phyloP scores from a whole-genome alignment of 495 filamentous ascomycete species.

The Hypoxylon trugodes region DNA sequence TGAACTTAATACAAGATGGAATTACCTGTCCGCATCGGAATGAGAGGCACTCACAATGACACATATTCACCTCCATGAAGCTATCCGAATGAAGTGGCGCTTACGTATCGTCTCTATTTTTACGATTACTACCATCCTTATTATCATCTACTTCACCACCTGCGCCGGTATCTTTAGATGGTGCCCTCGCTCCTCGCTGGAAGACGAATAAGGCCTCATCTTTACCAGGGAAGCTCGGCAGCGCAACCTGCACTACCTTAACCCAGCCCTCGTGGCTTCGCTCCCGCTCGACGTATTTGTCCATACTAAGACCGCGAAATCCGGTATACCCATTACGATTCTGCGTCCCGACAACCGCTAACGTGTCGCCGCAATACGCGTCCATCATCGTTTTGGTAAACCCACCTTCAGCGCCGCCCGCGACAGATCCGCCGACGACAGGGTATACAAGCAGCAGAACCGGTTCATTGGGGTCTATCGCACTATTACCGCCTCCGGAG shows the following conservation, averaged over 20 bases:
- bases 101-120: neutral
- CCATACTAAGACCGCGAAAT: conserved; percentile 61
- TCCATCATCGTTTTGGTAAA: conserved; percentile 63
- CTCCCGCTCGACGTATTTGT: conserved; percentile 63
- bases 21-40: too few species aligned
- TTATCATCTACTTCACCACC: neutral
- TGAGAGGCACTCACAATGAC: too few species aligned
- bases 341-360: conserved; percentile 70
- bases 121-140: neutral
- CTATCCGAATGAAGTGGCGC: too few species aligned
- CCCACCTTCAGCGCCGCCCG: conserved; percentile 43
- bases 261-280: conserved; percentile 45
- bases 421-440: conserved; percentile 56
- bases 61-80: too few species aligned
- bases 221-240: conserved; percentile 65
- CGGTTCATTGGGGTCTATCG: conserved; percentile 49
- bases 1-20: too few species aligned
- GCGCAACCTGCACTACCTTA: conserved; percentile 55
- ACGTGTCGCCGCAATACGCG: conserved; percentile 63
- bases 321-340: conserved; percentile 71
- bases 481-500: neutral
- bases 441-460: conserved; percentile 70
- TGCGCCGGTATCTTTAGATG: neutral
- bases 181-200: conserved; percentile 44
- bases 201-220: conserved; percentile 64